Base-by-base conservation (phyloP, 805 yeast genomes). In the Allodekkera sacchari region DNA sequence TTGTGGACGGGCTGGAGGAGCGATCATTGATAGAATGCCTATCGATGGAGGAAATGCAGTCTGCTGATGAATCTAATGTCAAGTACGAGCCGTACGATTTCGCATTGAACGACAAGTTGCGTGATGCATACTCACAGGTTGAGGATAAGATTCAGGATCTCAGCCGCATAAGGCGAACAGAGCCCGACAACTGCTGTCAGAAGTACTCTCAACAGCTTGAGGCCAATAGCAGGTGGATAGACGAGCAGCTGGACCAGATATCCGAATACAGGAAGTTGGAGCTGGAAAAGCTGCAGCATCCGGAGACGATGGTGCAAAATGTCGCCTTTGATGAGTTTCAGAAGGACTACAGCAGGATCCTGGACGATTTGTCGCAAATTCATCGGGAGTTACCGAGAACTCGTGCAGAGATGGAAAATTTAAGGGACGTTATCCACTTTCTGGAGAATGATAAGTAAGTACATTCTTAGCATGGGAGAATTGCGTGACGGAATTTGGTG, bases 21-120 rank as follows among this genome's bases (percentile, higher is more conserved):
- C 39, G 27, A 21, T 15, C 11, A 25, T 29, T 13, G 29, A 32
- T 19, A 25, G 21, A 7, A 18, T 16, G 7, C 24, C 19, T 10
- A 22, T 23, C 11, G 24, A 33, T 15, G n/a, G 36, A 35, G 9
- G 34, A 44, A n/a, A 29, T 42, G 25, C 33, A 25, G 7, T 38
- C 34, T 31, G 40, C 44, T 3, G 44, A 47, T 6, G 23, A 39
- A 36, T 25, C 46, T 15, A 38, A 43, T 32, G 47, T 43, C 35
- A 67, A 67, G 35, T 65, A 74, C 7, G 92, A 79, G 48, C 85
- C 88, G 1, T 81, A 79, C 52, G 89, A 83, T 47, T 55, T 68
- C 24, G 75, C 67, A 13, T 53, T 81, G 36, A 78, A 80, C 50
- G 76, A 71, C 35, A 51, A 63, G 34, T 66, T 83, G 18, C 60